These are phyloP conservation scores for Phytophthora citricola DNA, from an alignment of 352 stramenopile species.

Conservation along the genomic window DNA sequence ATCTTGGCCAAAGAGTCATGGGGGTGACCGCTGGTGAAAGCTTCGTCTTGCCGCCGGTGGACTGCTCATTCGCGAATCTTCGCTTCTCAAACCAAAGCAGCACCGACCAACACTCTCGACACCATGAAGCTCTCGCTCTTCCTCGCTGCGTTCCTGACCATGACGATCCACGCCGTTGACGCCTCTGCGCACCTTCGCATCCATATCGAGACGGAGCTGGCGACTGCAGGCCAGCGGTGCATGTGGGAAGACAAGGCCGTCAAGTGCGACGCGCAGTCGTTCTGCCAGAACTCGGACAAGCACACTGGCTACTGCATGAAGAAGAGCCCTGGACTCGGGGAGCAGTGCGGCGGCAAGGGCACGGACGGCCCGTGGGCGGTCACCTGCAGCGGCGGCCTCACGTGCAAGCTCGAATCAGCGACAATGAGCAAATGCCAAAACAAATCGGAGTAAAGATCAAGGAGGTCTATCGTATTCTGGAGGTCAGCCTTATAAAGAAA, in stretches of 20 bases:
- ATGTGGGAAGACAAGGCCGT: conserved; percentile 9
- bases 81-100: neutral
- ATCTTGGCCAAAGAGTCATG: conserved; percentile 1
- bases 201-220: conserved; percentile 1
- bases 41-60: neutral
- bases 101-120: neutral
- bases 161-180: neutral
- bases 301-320: conserved; percentile 25
- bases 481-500: neutral
- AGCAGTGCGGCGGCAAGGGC: conserved; percentile 26
- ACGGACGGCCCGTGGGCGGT: conserved; percentile 18
- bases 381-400: conserved; percentile 8
- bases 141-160: neutral
- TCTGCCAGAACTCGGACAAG: conserved; percentile 19
- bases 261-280: conserved; percentile 5
- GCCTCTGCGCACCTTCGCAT: neutral
- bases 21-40: neutral
- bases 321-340: conserved; percentile 15
- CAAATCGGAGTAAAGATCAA: neutral
- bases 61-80: conserved; percentile 1
- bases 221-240: neutral
- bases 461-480: neutral
- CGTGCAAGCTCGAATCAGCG: conserved; percentile 2
- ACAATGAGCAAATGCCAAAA: conserved; percentile 13
- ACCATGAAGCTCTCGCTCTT: conserved; percentile 2